phyloP scores from a whole-genome alignment of 2,329 filamentous ascomycete genomes.

The Diaporthe capsici region DNA sequence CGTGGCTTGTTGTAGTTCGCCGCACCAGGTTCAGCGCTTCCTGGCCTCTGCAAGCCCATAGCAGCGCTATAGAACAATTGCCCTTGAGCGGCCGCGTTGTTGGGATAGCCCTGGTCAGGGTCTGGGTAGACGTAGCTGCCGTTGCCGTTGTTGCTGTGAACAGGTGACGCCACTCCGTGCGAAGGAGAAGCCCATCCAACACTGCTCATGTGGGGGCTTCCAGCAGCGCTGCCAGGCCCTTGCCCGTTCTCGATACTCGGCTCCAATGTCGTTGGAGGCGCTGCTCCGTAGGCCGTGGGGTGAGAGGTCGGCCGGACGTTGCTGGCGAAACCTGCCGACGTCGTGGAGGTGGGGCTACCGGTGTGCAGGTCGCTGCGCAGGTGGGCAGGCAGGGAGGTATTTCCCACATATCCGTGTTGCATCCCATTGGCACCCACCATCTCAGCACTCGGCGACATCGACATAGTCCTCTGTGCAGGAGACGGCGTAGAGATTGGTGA shows the following conservation, averaged over 20 bases:
- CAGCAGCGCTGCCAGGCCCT: constrained; percentile 77
- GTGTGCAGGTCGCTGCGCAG: constrained; percentile 82
- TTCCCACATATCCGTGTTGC: constrained; percentile 82
- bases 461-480: constrained; percentile 82
- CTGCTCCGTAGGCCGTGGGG: constrained; percentile 85
- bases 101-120: constrained; percentile 76
- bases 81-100: constrained; percentile 67
- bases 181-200: constrained; percentile 90
- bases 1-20: constrained; percentile 74
- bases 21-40: constrained; percentile 77
- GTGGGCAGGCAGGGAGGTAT: constrained; percentile 85
- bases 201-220: constrained; percentile 87
- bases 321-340: constrained; percentile 71
- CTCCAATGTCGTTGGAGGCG: constrained; percentile 79
- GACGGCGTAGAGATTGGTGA: constrained; percentile 87
- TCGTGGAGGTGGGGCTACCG: constrained; percentile 78
- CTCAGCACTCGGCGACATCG: constrained; percentile 84
- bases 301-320: constrained; percentile 84
- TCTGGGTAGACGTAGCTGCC: constrained; percentile 83
- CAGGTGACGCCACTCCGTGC: constrained; percentile 76
- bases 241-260: constrained; percentile 85
- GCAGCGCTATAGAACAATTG: constrained; percentile 78
- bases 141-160: constrained; percentile 70
- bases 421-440: constrained; percentile 78
- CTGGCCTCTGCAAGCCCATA: constrained; percentile 75